Percentiles rank a stretch among this genome's conserved stretches.
Evolutionary conservation across 2,329 filamentous ascomycete genomes (phyloP).

Genomic region (Pseudopyricularia cyperi): DNA sequence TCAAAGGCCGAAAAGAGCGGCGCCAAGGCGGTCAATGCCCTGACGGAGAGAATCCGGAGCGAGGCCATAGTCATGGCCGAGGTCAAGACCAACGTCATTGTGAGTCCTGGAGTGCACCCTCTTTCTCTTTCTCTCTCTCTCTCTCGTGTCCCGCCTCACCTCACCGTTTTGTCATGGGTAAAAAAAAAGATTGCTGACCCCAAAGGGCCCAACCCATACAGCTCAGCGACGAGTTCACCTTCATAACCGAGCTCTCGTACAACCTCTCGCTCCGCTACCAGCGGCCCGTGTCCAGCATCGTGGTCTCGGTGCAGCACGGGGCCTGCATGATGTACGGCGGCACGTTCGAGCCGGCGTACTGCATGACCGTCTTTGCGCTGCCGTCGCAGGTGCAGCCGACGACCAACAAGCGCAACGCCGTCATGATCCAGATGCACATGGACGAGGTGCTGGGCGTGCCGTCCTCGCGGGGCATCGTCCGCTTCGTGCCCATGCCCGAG

Average conservation of each 20-base stretch:
- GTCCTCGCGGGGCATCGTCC: constrained; percentile 55
- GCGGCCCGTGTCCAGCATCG: constrained; percentile 58
- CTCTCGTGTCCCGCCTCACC: too few species aligned
- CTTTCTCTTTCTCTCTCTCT: neutral
- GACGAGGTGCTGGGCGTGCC: constrained; percentile 55
- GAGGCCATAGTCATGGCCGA: constrained; percentile 50
- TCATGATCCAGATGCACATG: constrained; percentile 65
- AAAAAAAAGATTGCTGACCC: neutral
- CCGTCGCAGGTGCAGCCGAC: constrained; percentile 55
- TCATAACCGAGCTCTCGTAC: constrained; percentile 61
- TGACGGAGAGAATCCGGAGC: constrained; percentile 31
- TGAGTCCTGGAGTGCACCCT: constrained; percentile 20
- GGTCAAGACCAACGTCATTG: constrained; percentile 50
- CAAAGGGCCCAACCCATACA: constrained; percentile 16
- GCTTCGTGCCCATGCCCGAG: constrained; percentile 57
- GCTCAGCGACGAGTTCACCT: constrained; percentile 62
- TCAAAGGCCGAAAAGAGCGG: constrained; percentile 15
- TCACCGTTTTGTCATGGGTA: too few species aligned
- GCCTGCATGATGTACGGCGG: constrained; percentile 63
- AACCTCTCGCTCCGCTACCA: constrained; percentile 65
- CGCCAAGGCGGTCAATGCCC: constrained; percentile 13
- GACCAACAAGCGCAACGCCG: constrained; percentile 66
- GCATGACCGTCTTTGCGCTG: constrained; percentile 60
- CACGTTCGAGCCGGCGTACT: constrained; percentile 67
- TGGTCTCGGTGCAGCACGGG: constrained; percentile 64